Evolutionary conservation across 306 rosid species (phyloP).

Genomic region (Citrullus amarus): DNA sequence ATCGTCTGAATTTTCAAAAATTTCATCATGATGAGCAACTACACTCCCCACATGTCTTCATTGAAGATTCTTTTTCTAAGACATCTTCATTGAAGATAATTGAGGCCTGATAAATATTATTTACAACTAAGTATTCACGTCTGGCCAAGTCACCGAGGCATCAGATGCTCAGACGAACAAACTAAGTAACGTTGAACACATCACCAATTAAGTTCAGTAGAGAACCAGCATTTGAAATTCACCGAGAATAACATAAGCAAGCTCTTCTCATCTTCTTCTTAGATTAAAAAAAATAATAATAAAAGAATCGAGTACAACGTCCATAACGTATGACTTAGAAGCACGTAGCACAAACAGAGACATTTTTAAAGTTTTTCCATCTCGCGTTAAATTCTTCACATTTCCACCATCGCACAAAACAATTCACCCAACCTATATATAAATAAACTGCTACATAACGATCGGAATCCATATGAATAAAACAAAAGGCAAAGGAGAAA

Average conservation of each 20-base stretch:
- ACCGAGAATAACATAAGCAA: background rate
- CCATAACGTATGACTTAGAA: no score
- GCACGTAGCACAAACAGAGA: background rate
- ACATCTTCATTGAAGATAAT: background rate
- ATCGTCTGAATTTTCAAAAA: background rate
- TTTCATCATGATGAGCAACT: background rate
- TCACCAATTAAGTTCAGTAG: background rate
- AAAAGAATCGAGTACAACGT: background rate
- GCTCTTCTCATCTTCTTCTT: background rate
- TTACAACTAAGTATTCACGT: background rate
- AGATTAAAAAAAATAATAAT: background rate
- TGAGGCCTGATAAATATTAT: background rate
- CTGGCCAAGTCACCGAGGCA: background rate
- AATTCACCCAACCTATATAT: background rate
- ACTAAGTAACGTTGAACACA: background rate
- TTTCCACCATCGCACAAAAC: background rate
- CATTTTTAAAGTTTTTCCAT: background rate
- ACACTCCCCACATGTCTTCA: background rate
- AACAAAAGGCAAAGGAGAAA: background rate
- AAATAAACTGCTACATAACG: background rate
- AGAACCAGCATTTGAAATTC: background rate
- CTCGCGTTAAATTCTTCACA: background rate
- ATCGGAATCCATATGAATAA: background rate
- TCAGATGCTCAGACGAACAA: background rate
- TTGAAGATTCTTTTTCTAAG: background rate